These are phyloP conservation scores for Aspergillus ibericus DNA, from an alignment of 2,329 filamentous ascomycete species.

Conservation along the genomic window DNA sequence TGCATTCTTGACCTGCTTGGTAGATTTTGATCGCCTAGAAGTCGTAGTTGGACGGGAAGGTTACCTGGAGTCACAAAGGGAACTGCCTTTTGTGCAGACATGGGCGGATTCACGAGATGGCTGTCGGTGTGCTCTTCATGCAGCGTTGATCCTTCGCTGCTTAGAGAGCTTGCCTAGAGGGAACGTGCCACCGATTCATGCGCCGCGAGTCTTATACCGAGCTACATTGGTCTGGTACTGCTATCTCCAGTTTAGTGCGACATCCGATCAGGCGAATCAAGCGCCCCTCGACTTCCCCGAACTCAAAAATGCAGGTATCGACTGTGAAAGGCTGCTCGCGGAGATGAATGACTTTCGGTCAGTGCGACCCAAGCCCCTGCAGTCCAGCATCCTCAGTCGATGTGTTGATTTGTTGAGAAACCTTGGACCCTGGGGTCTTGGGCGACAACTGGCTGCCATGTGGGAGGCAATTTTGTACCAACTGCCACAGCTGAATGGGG, in stretches of 20 bases:
- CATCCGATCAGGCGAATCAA: neutral
- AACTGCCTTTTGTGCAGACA: conserved; percentile 9
- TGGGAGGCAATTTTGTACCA: neutral
- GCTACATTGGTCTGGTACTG: conserved; percentile 25
- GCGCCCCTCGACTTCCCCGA: neutral
- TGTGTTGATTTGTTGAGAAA: neutral
- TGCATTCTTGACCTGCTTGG: conserved; percentile 25
- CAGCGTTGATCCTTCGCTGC: conserved; percentile 21
- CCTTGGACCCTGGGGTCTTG: neutral
- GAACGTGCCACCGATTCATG: conserved; percentile 26
- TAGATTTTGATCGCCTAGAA: conserved; percentile 30
- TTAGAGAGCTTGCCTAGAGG: conserved; percentile 22
- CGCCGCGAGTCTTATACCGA: conserved; percentile 24
- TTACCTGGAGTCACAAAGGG: conserved; percentile 14
- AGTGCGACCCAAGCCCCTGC: neutral
- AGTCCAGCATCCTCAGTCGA: neutral
- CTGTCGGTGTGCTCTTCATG: conserved; percentile 24
- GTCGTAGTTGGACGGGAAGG: conserved; percentile 27
- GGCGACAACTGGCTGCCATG: neutral
- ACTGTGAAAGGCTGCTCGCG: neutral
- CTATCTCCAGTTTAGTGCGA: conserved; percentile 7
- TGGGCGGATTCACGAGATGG: conserved; percentile 28
- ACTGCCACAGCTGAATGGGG: neutral
- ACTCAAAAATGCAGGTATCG: neutral
- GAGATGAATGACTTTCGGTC: neutral